phyloP scores from a whole-genome alignment of 192 early-diverging fungal genomes.

The Irineochytrium annulatum region DNA sequence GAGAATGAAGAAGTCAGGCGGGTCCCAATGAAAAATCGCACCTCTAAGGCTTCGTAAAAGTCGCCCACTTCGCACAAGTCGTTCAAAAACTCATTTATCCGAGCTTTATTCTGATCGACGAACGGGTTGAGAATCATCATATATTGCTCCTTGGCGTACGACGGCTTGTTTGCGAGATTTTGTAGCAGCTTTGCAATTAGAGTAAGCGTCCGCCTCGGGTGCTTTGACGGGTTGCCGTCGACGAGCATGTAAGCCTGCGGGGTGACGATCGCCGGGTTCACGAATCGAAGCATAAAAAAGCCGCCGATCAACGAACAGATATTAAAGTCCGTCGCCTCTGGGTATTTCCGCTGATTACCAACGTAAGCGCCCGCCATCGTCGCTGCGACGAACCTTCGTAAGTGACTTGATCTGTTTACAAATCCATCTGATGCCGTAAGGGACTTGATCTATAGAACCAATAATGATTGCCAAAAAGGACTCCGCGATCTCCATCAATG shows the following conservation, averaged over 20 bases:
- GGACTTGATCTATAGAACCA: constrained; percentile 73
- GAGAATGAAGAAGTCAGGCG: constrained; percentile 1
- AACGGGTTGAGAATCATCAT: constrained; percentile 89
- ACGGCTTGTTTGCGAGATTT: constrained; percentile 91
- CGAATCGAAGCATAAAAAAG: constrained; percentile 93
- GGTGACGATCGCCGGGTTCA: constrained; percentile 97
- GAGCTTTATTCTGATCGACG: constrained; percentile 78
- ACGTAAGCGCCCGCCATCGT: background rate
- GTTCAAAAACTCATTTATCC: constrained; percentile 84
- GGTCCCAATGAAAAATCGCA: constrained; percentile 6
- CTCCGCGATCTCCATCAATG: constrained; percentile 82
- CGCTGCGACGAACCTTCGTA: constrained; percentile 56
- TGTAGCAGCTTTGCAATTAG: constrained; percentile 92
- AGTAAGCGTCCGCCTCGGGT: constrained; percentile 83
- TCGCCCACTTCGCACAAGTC: constrained; percentile 86
- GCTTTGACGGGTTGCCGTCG: constrained; percentile 70
- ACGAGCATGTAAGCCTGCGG: constrained; percentile 93
- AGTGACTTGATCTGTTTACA: constrained; percentile 95
- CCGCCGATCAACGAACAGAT: constrained; percentile 95
- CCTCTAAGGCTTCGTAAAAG: constrained; percentile 90
- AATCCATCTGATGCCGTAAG: constrained; percentile 97
- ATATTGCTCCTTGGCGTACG: constrained; percentile 85
- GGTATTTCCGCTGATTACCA: constrained; percentile 84
- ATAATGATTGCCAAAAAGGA: constrained; percentile 85
- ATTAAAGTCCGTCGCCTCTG: constrained; percentile 79